These are phyloP conservation scores for Ophiostoma ips DNA, from an alignment of 2,329 filamentous ascomycete genomes.

Conservation along the genomic window DNA sequence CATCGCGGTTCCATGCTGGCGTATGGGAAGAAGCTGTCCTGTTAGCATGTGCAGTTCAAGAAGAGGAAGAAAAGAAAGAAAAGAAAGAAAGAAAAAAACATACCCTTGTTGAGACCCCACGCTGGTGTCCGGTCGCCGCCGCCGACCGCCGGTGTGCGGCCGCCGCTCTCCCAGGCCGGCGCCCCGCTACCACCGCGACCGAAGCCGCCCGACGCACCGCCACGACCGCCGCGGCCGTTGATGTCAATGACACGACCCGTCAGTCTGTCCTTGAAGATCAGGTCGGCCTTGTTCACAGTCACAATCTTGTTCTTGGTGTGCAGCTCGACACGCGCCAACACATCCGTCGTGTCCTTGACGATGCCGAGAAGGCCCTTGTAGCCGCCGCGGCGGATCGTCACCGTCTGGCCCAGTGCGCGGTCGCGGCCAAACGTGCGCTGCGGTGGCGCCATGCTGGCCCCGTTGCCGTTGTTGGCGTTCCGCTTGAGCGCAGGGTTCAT, in stretches of 20 bases:
- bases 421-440: conserved; percentile 70
- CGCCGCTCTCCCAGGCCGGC: conserved; percentile 48
- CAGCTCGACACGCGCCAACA: conserved; percentile 75
- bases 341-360: conserved; percentile 86
- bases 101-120: conserved; percentile 54
- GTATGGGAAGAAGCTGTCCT: conserved; percentile 42
- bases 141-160: conserved; percentile 53
- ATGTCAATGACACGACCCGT: conserved; percentile 70
- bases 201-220: conserved; percentile 19
- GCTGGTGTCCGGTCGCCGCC: conserved; percentile 58
- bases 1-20: conserved; percentile 46
- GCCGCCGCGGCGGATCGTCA: conserved; percentile 72
- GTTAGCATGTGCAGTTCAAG: conserved; percentile 10
- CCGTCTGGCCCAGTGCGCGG: conserved; percentile 76
- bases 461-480: conserved; percentile 41
- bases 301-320: conserved; percentile 91
- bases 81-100: conserved; percentile 22
- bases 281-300: conserved; percentile 63
- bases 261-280: conserved; percentile 75
- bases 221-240: conserved; percentile 28
- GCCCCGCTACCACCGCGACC: conserved; percentile 13
- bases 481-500: conserved; percentile 87
- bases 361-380: conserved; percentile 92
- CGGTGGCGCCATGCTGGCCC: conserved; percentile 45
- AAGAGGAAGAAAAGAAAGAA: background rate